These are phyloP conservation scores for Boletus pseudopeckii DNA, from an alignment of 768 basidiomycete genomes.

Conservation along the genomic window DNA sequence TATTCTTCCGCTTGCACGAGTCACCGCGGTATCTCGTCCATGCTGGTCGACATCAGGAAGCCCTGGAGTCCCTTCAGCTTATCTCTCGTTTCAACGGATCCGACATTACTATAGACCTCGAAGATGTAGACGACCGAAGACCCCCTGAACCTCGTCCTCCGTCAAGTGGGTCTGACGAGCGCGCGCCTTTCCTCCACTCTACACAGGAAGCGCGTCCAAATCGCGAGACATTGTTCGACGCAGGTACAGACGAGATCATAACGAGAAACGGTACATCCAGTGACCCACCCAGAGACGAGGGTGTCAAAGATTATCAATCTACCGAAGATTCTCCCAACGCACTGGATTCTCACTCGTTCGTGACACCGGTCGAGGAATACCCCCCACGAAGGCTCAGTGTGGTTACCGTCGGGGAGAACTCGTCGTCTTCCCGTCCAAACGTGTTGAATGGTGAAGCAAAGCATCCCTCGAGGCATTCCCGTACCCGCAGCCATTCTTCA, in stretches of 20 bases:
- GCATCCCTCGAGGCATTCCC: neutral
- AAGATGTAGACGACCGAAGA: conserved; percentile 60
- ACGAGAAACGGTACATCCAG: neutral
- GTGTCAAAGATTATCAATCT: conserved; percentile 27
- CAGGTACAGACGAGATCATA: conserved; percentile 13
- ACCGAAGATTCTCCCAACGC: conserved; percentile 30
- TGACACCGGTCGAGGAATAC: conserved; percentile 26
- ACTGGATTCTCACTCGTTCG: conserved; percentile 25
- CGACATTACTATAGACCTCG: conserved; percentile 58
- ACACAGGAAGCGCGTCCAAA: conserved; percentile 11
- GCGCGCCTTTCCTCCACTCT: conserved; percentile 27
- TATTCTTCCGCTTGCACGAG: conserved; percentile 91
- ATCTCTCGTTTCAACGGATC: conserved; percentile 88
- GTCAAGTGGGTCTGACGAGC: conserved; percentile 20
- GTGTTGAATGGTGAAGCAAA: conserved; percentile 16
- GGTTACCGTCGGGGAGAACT: conserved; percentile 31
- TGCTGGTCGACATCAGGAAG: conserved; percentile 80
- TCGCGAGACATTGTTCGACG: neutral
- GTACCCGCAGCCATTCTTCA: neutral
- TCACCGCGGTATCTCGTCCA: conserved; percentile 92
- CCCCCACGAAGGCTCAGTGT: conserved; percentile 20
- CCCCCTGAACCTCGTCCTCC: conserved; percentile 21
- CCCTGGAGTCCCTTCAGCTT: conserved; percentile 74
- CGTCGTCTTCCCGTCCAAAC: conserved; percentile 16
- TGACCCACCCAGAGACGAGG: conserved; percentile 18